phyloP scores from a whole-genome alignment of 2,329 filamentous ascomycete genomes.

The Aspergillus clavatus region DNA sequence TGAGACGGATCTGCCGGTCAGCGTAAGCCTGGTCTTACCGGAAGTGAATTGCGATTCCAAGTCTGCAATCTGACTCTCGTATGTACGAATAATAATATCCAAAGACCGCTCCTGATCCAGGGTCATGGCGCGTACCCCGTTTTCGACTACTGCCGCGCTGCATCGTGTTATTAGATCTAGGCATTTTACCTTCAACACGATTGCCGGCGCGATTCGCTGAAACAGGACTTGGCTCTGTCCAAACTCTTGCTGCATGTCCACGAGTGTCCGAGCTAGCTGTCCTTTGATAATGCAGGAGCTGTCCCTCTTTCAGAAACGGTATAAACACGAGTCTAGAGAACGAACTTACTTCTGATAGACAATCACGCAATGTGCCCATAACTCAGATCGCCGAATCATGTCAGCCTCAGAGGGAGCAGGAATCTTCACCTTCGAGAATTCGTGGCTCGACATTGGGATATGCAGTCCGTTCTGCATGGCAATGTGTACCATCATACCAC shows the following conservation, averaged over 20 bases:
- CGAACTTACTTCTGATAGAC: conserved; percentile 35
- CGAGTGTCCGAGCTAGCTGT: conserved; percentile 30
- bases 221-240: conserved; percentile 31
- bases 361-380: conserved; percentile 40
- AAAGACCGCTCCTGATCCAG: conserved; percentile 36
- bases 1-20: neutral
- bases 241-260: conserved; percentile 34
- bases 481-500: conserved; percentile 37
- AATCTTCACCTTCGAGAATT: conserved; percentile 35
- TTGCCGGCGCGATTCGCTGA: conserved; percentile 28
- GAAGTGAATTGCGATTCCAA: conserved; percentile 30
- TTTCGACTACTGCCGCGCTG: conserved; percentile 33
- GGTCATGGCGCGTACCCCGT: conserved; percentile 37
- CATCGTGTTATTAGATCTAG: conserved; percentile 35
- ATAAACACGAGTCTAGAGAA: neutral
- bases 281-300: conserved; percentile 39
- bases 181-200: conserved; percentile 37
- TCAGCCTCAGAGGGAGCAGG: conserved; percentile 30
- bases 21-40: conserved; percentile 18
- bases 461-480: conserved; percentile 43
- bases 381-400: conserved; percentile 33
- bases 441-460: conserved; percentile 40
- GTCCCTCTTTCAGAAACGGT: neutral
- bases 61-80: conserved; percentile 34
- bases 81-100: conserved; percentile 34